Base-by-base conservation (phyloP, 2,329 filamentous ascomycete species). In the Nemania sp. region DNA sequence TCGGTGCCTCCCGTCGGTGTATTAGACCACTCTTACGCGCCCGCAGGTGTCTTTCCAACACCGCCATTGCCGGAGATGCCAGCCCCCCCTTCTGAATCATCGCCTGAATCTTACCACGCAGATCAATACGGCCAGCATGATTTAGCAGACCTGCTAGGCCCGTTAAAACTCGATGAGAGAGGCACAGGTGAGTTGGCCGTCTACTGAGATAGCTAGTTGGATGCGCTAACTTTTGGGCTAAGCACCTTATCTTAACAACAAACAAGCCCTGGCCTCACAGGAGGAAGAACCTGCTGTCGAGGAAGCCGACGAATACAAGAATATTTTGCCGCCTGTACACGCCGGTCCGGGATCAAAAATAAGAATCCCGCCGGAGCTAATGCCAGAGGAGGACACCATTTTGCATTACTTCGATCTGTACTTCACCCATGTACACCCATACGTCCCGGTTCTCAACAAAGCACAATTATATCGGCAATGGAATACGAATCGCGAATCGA, bases 361-460 rank as follows among this genome's bases (percentile, higher is more conserved):
- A 66, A 89, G 93, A 41, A 97, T 98, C 69, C 96, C 95, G 0
- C 93, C 92, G 0, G 94, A 97, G 75, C 87, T 98, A 75, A 97
- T 98, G 94, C 95, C 95, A 0, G 88, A 91, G 32, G 93, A 98
- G 35, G 90, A 93, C 52, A 93, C 93, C 41, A 90, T 91, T 4
- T 83, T 94, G 76, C 88, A 92, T 41, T 97, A 96, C 77, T 97
- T 98, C 77, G 90, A 96, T 45, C 91, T 97, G 51, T 98, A 93
- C 78, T 98, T 98, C 79, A 84, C 86, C 38, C 90, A 98, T 73
- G 92, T 98, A 35, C 96, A 98, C 76, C 94, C 94, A 0, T 98
- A 97, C 74, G 90, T 97, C 1, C 95, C 95, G 0, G 93, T 98
- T 2, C 83, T 98, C 61, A 94, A 96, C 81, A 92, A 93, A 75